These are phyloP conservation scores for Auriculariales sp. DNA, from an alignment of 768 basidiomycete species.

Conservation along the genomic window DNA sequence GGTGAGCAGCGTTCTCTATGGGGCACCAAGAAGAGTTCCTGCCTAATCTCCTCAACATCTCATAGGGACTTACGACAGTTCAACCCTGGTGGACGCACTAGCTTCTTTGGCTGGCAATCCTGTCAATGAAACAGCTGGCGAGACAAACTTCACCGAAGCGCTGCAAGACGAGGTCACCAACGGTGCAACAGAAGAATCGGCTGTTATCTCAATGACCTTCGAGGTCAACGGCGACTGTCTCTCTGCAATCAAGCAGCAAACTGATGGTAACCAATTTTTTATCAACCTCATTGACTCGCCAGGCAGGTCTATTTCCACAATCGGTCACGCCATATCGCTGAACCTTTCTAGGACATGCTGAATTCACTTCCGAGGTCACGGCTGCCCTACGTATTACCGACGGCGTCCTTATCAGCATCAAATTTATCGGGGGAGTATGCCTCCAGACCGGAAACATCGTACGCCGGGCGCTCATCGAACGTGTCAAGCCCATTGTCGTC, in stretches of 20 bases:
- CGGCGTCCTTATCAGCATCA: constrained; percentile 38
- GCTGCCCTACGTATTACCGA: constrained; percentile 40
- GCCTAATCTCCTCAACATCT: constrained; percentile 5
- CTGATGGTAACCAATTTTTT: constrained; percentile 34
- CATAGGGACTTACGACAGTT: constrained; percentile 40
- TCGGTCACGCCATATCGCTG: too few species aligned
- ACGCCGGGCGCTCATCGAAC: constrained; percentile 33
- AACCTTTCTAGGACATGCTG: constrained; percentile 44
- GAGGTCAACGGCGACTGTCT: constrained; percentile 29
- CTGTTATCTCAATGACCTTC: constrained; percentile 41
- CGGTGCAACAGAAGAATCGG: constrained; percentile 40
- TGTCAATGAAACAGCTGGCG: constrained; percentile 29
- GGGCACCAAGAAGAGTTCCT: constrained; percentile 1
- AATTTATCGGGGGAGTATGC: constrained; percentile 39
- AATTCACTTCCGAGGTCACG: constrained; percentile 40
- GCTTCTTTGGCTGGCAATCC: constrained; percentile 37
- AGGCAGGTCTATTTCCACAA: too few species aligned
- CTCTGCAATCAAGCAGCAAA: constrained; percentile 28
- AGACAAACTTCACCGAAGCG: constrained; percentile 33
- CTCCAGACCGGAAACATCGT: constrained; percentile 41
- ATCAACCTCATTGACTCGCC: constrained; percentile 43
- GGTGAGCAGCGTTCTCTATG: too few species aligned
- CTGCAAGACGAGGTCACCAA: constrained; percentile 36
- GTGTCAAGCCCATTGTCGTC: constrained; percentile 37
- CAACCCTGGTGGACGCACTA: constrained; percentile 36